Evolutionary conservation across 495 filamentous ascomycete species (phyloP), one percentile per base, ranked within the genome.

Genomic region (Tuber calosporum): DNA sequence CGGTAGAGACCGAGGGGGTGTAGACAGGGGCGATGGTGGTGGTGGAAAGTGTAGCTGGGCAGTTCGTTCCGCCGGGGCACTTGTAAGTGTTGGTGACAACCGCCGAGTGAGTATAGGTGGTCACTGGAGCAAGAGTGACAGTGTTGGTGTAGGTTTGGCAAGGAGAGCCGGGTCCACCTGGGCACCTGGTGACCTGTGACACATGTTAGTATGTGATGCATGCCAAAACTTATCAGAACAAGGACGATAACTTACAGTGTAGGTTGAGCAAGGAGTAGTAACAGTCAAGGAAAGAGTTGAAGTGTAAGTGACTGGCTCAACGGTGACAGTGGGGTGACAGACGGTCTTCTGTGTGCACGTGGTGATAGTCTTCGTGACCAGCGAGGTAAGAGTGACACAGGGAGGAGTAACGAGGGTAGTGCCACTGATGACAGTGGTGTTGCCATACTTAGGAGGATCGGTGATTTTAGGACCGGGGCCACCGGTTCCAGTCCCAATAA

Each of bases 331-430:
- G 20, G 74, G 67, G 68, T 42, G 43, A 43, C 76, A 78, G 58
- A 45, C 26, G 15, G 40, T 70, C 43, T 39, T 74, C 26, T 58
- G 39, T 37, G 67, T 69, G 42, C 76, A 78, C 0, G 41, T 70
- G 2, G 76, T 78, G 67, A 77, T 68, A 13, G 76, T 77, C 70
- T 78, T 78, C 34, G 72, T 48, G 38, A 78, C 68, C 53, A 77
- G 73, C 3, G 76, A 77, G 39, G 76, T 78, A 69, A 73, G 77
- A 6, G 76, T 78, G 41, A 78, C 76, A 45, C 76, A 78, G 15
- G 76, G 76, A 69, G 76, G 36, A 34, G 53, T 62, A 45, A 69
- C 69, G 5, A 41, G n/a, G 68, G 4, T 8, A 53, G 68, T 66
- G 26, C n/a, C 39, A 40, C n/a, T n/a, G n/a, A 38, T 66, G 22